Evolutionary conservation across 2,329 filamentous ascomycete genomes (phyloP), one percentile per base, ranked within the genome.

Genomic region (Alternaria ethzedia): DNA sequence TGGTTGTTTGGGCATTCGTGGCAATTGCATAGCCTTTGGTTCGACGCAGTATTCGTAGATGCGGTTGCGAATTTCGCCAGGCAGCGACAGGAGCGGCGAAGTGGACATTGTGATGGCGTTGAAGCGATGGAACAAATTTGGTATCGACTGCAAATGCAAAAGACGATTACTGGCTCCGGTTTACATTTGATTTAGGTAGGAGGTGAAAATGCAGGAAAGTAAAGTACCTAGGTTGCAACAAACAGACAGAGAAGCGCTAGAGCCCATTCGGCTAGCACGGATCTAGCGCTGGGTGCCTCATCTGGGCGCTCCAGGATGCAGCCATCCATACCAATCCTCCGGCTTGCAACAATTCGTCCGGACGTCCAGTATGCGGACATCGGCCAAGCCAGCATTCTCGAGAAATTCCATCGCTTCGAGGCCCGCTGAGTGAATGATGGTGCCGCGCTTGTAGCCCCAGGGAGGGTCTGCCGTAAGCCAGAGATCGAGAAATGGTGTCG

Each of bases 41-140:
- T 51, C 47, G 26, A 21, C 17, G 11, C 47, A 51, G 52, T 26
- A 55, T 26, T 44, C 36, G 46, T 59, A 59, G 56, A 59, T 59
- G 45, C 46, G 56, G 56, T 59, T 59, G 46, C 56, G 46, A n/a
- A 59, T 21, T 9, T 59, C 56, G 56, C 56, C 56, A 10, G 46
- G 56, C 36, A 59, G 5, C 4, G 52, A 41, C 3, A 55, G 52
- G 0, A 55, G 6, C 10, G 36, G 4, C 2, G 5, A 41, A 2
- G 52, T 44, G 21, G 36, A 44, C 52, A 45, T 55, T 21, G 12
- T 21, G 25, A 36, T 36, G 3, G 4, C 2, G 49, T 41, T 6
- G 1, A 36, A 5, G 4, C 1, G 17, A 51, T 8, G 1, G 28
- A 51, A 5, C 13, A 51, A 15, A n/a, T 5, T 23, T 20, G 32